Evolutionary conservation across 768 basidiomycete species (phyloP).

Genomic region (Solioccasus polychromus): DNA sequence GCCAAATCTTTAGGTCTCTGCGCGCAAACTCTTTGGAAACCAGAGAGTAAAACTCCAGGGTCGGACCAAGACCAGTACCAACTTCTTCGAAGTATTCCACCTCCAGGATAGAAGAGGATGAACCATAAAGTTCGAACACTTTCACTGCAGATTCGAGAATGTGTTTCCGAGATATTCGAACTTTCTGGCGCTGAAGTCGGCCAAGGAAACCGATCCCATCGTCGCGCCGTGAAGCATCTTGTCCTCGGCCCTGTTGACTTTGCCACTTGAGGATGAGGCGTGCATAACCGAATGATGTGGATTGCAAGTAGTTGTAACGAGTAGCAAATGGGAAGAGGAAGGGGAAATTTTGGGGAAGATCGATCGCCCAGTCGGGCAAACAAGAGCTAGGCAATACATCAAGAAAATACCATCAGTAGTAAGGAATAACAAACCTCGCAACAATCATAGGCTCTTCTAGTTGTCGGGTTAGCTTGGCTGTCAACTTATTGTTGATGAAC

Average conservation of each 20-base stretch:
- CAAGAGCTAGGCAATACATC: constrained; percentile 62
- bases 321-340: constrained; percentile 99
- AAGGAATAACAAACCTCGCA: constrained; percentile 65
- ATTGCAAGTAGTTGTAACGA: constrained; percentile 95
- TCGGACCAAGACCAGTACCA: constrained; percentile 95
- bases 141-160: constrained; percentile 95
- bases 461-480: constrained; percentile 96
- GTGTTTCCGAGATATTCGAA: constrained; percentile 92
- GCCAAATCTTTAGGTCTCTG: constrained; percentile 86
- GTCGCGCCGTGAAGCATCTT: constrained; percentile 78
- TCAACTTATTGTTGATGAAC: constrained; percentile 97
- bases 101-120: constrained; percentile 89
- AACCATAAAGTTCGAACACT: constrained; percentile 94
- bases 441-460: constrained; percentile 99
- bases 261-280: constrained; percentile 95
- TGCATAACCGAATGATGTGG: constrained; percentile 96
- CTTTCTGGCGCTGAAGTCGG: constrained; percentile 91
- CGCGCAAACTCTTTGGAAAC: constrained; percentile 94
- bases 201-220: constrained; percentile 92
- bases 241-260: constrained; percentile 76
- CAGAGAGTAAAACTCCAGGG: constrained; percentile 97
- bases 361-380: constrained; percentile 95
- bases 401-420: not conserved
- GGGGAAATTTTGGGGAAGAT: constrained; percentile 93
- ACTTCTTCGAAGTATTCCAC: constrained; percentile 99